Base-by-base conservation (phyloP, 1,284 basidiomycete genomes). In the Ustilago bromivora region DNA sequence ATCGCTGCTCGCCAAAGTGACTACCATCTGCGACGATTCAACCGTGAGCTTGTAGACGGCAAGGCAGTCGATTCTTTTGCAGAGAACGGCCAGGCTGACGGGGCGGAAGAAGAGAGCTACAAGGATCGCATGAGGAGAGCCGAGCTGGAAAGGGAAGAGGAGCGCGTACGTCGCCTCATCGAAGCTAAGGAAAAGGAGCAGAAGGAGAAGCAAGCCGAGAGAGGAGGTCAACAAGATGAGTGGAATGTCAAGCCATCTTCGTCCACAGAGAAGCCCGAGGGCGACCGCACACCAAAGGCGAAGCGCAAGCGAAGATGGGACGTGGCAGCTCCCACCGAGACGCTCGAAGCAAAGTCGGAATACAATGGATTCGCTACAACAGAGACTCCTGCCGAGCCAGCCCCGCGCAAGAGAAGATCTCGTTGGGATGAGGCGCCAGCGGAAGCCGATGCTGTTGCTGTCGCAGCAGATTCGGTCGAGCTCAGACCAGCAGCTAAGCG, bases 81-180 rank as follows among this genome's bases (percentile, higher is more conserved):
- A 74, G 88, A 90, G 32, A 87, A 82, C 2, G 91, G 90, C 5
- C 91, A 91, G 23, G 70, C 53, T 34, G 74, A 53, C 51, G 92
- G 90, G 0, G 23, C 23, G 23, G 89, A 88, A 66, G 90, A 90
- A 63, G 88, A 88, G 61, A 93, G 93, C 7, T 99, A 99, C 87
- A 95, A 94, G 86, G 96, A 98, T 84, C 94, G 95, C 23, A 99
- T 99, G 97, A 90, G 95, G 78, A 87, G 96, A 81, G 90, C 93
- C 70, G 91, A 92, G 85, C 87, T 99, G 84, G 96, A 99, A 89
- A 92, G 94, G 86, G 96, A 99, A 88, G 96, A 99, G 87, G 89
- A 89, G 80, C 89, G 94, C 65, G 95, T 99, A 28, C 89, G 90
- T 84, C 88, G 91, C 79, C 92, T 92, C 35, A 96, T 96, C 69